Evolutionary conservation across 129 eudicot genomes (phyloP), one percentile per base, ranked within the genome.

Genomic region (Chrysanthemum seticuspe): DNA sequence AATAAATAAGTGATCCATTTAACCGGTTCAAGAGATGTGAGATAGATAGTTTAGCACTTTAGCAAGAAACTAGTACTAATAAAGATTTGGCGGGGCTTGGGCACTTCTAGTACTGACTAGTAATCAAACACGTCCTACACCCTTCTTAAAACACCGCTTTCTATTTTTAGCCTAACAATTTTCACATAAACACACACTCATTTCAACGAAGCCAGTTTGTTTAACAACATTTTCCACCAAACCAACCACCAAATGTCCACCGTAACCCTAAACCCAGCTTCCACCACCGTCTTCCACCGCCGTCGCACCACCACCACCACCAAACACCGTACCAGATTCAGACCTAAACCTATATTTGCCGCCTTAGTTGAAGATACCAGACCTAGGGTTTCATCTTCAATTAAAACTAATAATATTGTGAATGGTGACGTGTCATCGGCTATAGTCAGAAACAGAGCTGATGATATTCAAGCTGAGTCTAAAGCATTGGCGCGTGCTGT

Each of bases 401-500:
- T 72, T 56, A 79, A 71, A 66, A 78, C 52, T 62, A 70, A 53
- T 15, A 81, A 40, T 60, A 80, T 12, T 16, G 57, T 51, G 10
- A 77, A 74, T 13, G 68, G 70, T 62, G 68, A 75, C 14, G 58
- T 53, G 18, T 52, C 70, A 16, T 56, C 67, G 53, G 78, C 81
- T 62, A 31, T 79, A 5, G 13, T 72, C 31, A 69, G 85, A 76
- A 82, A 83, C 74, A 88, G 95, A 63, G 82, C 93, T 0, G 96
- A 86, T 40, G 99, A 94, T 67, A 90, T 90, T 83, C 97, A 94
- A 79, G 93, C 99, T 0, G 99, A 94, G 74, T 86, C 89, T 11
- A 86, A 48, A 29, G 99, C 97, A 14, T 84, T 90, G 91, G 87
- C 89, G 23, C 91, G 99, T 16, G 93, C 99, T 3, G 79, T 79